Evolutionary conservation across 2,329 filamentous ascomycete species (phyloP), one percentile per base, ranked within the genome.

Genomic region (Fusarium sororula): DNA sequence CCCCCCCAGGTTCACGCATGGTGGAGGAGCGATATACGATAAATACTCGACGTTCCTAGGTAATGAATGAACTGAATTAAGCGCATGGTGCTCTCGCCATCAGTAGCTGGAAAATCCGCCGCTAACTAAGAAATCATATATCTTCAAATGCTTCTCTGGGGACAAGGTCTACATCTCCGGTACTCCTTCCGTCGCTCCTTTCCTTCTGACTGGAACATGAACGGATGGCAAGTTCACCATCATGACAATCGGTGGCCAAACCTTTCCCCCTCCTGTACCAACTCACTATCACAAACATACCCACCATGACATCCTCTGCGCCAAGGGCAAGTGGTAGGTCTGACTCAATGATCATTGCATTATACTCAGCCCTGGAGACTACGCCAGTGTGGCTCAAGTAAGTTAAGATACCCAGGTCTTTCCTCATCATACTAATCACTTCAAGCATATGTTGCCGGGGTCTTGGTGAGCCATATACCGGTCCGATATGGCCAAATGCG

Each of bases 371-470:
- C 10, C 24, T 0, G 35, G 7, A 15, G 14, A 38, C 35, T 38
- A n/a, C 18, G 20, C 18, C 10, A 38, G 18, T 38, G 14, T 17
- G 2, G 24, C 32, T 22, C 32, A 3, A 13, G 51, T 17, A 28
- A 7, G 18, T 38, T 5, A 10, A n/a, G 15, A 9, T 13, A 12
- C 10, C 7, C 3, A n/a, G 4, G 4, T 2, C 15, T 14, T 7
- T 37, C 35, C 35, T 14, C 13, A 8, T 28, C 20, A 4, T 38
- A 17, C 24, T n/a, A 14, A 28, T 13, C 0, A 22, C 11, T 28
- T 13, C 5, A 7, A 39, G 14, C 5, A 39, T 3, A 22, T 26
- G 24, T 39, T 39, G 6, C 7, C 7, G 2, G 2, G 51, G 14
- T 22, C n/a, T 28, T 0, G 14, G 24, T 22, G 13, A 54, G 24